A percentile compares a stretch with the other conserved stretches of the same genome.
These are phyloP conservation scores for Prinsepia uniflora DNA, from an alignment of 306 rosid genomes.

Conservation along the genomic window DNA sequence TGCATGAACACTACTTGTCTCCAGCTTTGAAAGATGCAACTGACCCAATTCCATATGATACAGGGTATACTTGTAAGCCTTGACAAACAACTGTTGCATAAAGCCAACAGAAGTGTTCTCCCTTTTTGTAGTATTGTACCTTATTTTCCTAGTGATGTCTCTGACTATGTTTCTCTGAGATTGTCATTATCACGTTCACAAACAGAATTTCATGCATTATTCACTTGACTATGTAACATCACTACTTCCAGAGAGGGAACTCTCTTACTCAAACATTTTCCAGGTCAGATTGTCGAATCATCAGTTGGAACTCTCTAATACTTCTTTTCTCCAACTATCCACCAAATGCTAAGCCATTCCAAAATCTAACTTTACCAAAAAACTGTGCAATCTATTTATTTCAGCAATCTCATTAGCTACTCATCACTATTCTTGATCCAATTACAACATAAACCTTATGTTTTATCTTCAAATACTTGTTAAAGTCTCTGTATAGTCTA, in stretches of 20 bases:
- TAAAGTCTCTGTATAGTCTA: neutral
- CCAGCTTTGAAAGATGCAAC: slow-evolving; percentile 4
- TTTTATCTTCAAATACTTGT: neutral
- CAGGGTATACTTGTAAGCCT: neutral
- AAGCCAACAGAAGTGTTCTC: neutral
- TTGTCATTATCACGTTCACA: neutral
- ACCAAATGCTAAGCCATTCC: neutral
- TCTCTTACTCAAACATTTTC: slow-evolving; percentile 1
- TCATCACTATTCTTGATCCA: neutral
- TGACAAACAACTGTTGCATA: neutral
- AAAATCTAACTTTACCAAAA: neutral
- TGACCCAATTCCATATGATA: neutral
- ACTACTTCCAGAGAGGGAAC: neutral
- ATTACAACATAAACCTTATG: slow-evolving; percentile 4
- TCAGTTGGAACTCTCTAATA: neutral
- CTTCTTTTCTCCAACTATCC: neutral
- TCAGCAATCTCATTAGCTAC: neutral
- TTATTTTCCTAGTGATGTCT: neutral
- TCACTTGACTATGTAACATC: neutral
- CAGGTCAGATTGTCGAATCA: neutral
- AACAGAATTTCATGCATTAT: neutral
- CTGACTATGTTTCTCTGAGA: neutral
- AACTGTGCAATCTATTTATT: neutral
- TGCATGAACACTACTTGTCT: neutral
- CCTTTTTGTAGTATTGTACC: neutral